Evolutionary conservation across 163 green algal species (phyloP).

Genomic region (Trebouxiophyceae sp.): DNA sequence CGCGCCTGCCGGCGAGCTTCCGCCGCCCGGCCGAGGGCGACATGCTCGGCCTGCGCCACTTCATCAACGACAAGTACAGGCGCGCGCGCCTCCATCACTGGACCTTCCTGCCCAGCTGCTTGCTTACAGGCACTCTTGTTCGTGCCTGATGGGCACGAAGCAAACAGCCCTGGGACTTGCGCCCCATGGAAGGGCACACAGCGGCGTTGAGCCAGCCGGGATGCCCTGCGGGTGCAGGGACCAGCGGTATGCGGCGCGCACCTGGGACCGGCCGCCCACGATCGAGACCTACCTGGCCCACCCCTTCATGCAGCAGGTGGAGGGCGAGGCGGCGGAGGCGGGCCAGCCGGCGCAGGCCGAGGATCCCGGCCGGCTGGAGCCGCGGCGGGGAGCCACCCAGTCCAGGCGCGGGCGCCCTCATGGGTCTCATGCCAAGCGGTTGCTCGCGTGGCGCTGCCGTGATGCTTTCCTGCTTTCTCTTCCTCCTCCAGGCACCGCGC

Average conservation of each 20-base stretch:
- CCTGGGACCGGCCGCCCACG: conserved; percentile 45
- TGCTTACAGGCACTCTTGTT: not conserved
- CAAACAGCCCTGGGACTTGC: not conserved
- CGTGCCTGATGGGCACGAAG: not conserved
- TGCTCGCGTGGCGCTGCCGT: not conserved
- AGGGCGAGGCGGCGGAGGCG: not conserved
- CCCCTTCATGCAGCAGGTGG: conserved; percentile 31
- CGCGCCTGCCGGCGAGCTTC: conserved; percentile 63
- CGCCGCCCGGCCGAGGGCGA: conserved; percentile 75
- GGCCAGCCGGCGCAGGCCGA: too few species aligned
- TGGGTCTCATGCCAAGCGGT: not conserved
- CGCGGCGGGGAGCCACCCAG: not conserved
- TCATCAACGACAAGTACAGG: conserved; percentile 84
- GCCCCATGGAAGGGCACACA: not conserved
- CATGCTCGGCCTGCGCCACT: conserved; percentile 52
- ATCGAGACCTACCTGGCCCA: conserved; percentile 74
- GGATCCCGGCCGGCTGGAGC: conserved; percentile 1
- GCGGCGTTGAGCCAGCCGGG: too few species aligned
- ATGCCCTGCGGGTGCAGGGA: conserved; percentile 46
- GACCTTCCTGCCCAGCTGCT: not conserved
- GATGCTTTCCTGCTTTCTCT: not conserved
- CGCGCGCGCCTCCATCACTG: not conserved
- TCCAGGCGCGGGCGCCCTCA: not conserved
- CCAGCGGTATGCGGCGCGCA: conserved; percentile 37
- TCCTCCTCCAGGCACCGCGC: not conserved